Percentiles rank a stretch among this genome's conserved stretches.
These are phyloP conservation scores for Nicotiana obtusifolia DNA, from an alignment of 257 asterid genomes.

Conservation along the genomic window DNA sequence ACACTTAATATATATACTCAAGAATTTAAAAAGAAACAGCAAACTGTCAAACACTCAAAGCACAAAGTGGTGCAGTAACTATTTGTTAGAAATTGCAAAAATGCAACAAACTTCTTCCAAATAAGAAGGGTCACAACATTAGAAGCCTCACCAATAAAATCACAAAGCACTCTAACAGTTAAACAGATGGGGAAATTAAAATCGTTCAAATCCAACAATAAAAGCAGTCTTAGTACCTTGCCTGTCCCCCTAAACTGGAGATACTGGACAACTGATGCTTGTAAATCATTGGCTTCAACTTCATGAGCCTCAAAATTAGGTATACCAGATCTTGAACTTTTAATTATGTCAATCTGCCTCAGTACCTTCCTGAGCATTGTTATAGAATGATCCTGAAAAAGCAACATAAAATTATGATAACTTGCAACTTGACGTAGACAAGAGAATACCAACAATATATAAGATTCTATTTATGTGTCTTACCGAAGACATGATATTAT, in stretches of 20 bases:
- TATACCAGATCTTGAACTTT: conserved; percentile 82
- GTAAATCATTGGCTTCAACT: conserved; percentile 80
- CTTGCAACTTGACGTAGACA: conserved; percentile 8
- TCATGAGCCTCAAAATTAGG: conserved; percentile 89
- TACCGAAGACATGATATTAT: conserved; percentile 79
- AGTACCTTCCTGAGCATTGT: conserved; percentile 80
- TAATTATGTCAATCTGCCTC: conserved; percentile 74
- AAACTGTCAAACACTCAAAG: background rate
- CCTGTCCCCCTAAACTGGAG: conserved; percentile 84
- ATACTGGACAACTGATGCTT: conserved; percentile 79
- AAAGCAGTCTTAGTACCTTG: conserved; percentile 51
- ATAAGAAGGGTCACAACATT: background rate
- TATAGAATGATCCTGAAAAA: conserved; percentile 77
- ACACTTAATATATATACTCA: background rate
- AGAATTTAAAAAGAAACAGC: background rate
- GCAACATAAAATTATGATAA: conserved; percentile 15
- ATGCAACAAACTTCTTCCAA: background rate
- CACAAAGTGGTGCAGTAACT: background rate
- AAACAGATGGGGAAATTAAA: conserved; percentile 7
- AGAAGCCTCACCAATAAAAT: conserved; percentile 3
- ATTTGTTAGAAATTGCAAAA: conserved; percentile 4
- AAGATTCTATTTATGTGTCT: conserved; percentile 19
- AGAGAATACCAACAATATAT: conserved; percentile 19
- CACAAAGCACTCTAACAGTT: background rate
- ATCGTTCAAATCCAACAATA: background rate